phyloP scores from a whole-genome alignment of 2,329 filamentous ascomycete genomes.

The Zasmidium angulare region DNA sequence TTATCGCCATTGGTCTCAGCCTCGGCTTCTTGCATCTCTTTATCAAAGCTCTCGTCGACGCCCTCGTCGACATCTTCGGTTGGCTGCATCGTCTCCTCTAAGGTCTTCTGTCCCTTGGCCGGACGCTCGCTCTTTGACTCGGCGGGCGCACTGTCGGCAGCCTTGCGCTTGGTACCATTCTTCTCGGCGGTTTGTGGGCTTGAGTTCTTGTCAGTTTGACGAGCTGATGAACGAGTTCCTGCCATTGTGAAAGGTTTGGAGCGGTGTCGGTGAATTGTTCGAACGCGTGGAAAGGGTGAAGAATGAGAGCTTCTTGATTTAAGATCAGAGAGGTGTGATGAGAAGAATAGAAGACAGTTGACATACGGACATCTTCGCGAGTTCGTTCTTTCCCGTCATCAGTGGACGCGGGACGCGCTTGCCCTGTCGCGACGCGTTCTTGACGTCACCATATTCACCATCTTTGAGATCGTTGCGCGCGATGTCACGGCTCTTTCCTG shows the following conservation, averaged over 20 bases:
- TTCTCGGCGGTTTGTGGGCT: conserved; percentile 17
- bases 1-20: conserved; percentile 8
- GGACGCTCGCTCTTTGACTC: conserved; percentile 41
- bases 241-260: conserved; percentile 9
- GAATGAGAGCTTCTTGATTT: no score
- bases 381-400: no score
- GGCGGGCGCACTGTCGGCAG: conserved; percentile 32
- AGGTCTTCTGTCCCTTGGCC: conserved; percentile 50
- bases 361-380: no score
- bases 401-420: no score
- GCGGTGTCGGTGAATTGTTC: not conserved
- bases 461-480: no score
- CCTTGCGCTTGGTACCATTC: conserved; percentile 40
- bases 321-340: no score
- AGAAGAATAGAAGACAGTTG: no score
- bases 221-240: conserved; percentile 13
- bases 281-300: no score
- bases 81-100: conserved; percentile 52
- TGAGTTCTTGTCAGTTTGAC: conserved; percentile 8
- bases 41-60: conserved; percentile 20
- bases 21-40: conserved; percentile 31
- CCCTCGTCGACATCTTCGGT: conserved; percentile 15
- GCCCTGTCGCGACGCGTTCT: no score
- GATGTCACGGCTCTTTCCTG: no score
- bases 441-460: no score